Evolutionary conservation across 2,329 filamentous ascomycete genomes (phyloP).

Genomic region (Cordyceps tenuipes): DNA sequence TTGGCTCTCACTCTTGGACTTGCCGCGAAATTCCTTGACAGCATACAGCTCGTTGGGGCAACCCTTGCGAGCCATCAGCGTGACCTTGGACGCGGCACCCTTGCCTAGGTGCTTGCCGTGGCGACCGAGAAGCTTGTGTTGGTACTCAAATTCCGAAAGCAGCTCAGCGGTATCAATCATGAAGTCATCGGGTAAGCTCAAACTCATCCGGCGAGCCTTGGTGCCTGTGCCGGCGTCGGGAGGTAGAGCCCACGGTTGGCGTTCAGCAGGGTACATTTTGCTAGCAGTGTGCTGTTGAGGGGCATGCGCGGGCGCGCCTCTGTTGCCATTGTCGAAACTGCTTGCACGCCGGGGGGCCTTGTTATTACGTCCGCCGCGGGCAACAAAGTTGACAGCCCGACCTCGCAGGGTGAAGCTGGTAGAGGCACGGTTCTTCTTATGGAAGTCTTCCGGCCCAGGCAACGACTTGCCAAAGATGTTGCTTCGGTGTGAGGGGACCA

Average conservation of each 20-base stretch:
- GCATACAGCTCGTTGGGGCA: slow-evolving; percentile 61
- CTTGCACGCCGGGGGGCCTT: slow-evolving; percentile 31
- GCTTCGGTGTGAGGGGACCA: slow-evolving; percentile 24
- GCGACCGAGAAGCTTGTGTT: slow-evolving; percentile 61
- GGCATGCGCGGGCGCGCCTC: slow-evolving; percentile 18
- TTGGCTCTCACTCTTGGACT: slow-evolving; percentile 58
- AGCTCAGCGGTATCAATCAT: slow-evolving; percentile 62
- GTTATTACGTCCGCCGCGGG: slow-evolving; percentile 18
- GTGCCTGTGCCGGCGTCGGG: slow-evolving; percentile 65
- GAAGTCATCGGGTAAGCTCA: slow-evolving; percentile 67
- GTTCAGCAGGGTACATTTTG: slow-evolving; percentile 27
- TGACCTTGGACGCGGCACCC: slow-evolving; percentile 75
- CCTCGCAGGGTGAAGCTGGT: slow-evolving; percentile 43
- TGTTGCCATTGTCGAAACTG: slow-evolving; percentile 38
- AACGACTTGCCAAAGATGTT: slow-evolving; percentile 22
- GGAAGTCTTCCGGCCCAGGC: slow-evolving; percentile 37
- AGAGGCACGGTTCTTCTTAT: slow-evolving; percentile 41
- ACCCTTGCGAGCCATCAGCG: slow-evolving; percentile 67
- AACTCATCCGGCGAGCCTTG: slow-evolving; percentile 70
- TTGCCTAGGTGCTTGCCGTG: slow-evolving; percentile 71
- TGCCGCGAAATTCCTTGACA: slow-evolving; percentile 79
- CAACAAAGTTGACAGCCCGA: slow-evolving; percentile 40
- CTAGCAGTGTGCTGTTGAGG: slow-evolving; percentile 19
- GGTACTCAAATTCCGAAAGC: slow-evolving; percentile 60
- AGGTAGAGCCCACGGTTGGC: slow-evolving; percentile 49